A percentile compares a stretch with the other conserved stretches of the same genome.
Conservation (phyloP, 768 basidiomycete genomes). For the Tricholoma sp. region DNA sequence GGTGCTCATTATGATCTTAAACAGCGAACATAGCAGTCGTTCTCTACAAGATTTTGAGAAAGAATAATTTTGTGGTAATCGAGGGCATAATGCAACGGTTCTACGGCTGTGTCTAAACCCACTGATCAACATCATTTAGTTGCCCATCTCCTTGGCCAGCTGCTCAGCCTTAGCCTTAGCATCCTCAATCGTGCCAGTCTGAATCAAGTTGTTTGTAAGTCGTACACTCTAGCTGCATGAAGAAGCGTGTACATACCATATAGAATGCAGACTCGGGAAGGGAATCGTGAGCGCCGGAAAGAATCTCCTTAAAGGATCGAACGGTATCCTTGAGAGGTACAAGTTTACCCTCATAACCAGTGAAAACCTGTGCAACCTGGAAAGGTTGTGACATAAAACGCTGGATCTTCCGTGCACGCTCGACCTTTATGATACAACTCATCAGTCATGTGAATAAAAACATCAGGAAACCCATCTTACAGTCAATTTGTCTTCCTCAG, state of each 20-base stretch:
- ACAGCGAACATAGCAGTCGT: not conserved
- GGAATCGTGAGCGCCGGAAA: constrained; percentile 80
- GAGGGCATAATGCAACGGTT: not conserved
- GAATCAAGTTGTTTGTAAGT: constrained; percentile 4
- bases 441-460: not conserved
- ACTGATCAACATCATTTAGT: constrained; percentile 25
- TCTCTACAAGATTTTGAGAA: not conserved
- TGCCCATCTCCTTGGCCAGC: constrained; percentile 89
- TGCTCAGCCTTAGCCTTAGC: constrained; percentile 97
- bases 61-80: not conserved
- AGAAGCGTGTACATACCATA: constrained; percentile 51
- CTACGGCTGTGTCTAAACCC: constrained; percentile 6
- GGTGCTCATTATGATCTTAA: not conserved
- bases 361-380: constrained; percentile 99
- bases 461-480: constrained; percentile 39
- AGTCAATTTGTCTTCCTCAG: constrained; percentile 99
- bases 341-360: constrained; percentile 97
- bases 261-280: constrained; percentile 98
- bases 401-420: constrained; percentile 97
- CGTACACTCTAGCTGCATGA: not conserved
- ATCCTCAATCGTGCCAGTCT: constrained; percentile 92
- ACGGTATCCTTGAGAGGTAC: constrained; percentile 95
- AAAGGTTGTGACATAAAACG: constrained; percentile 99
- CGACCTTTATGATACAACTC: constrained; percentile 51
- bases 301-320: constrained; percentile 97